Percentiles rank a stretch among this genome's conserved stretches.
These are phyloP conservation scores for Talaromyces sp. DNA, from an alignment of 2,329 filamentous ascomycete genomes.

Conservation along the genomic window DNA sequence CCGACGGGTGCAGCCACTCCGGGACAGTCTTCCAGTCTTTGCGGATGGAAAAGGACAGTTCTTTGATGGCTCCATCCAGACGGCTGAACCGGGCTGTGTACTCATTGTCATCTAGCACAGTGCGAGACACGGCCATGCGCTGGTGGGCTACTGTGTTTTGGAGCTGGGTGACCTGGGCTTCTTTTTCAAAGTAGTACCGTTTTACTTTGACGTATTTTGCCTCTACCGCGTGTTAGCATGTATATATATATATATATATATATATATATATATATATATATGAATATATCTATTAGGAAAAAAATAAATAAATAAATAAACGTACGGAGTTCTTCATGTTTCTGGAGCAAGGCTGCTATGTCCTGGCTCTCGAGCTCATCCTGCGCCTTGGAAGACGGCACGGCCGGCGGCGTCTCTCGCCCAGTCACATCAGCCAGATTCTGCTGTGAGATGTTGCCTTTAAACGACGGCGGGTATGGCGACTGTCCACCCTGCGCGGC, in stretches of 20 bases:
- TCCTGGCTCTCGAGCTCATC: constrained; percentile 37
- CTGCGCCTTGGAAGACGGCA: constrained; percentile 27
- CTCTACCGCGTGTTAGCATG: constrained; percentile 47
- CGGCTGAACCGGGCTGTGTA: constrained; percentile 85
- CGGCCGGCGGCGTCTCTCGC: constrained; percentile 41
- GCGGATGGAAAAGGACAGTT: constrained; percentile 90
- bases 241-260: neutral
- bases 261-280: no score
- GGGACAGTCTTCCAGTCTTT: constrained; percentile 88
- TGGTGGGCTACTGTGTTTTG: constrained; percentile 98
- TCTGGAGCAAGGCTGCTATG: constrained; percentile 38
- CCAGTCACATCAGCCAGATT: constrained; percentile 34
- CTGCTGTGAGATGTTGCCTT: constrained; percentile 21
- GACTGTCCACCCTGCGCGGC: constrained; percentile 2
- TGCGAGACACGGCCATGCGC: constrained; percentile 87
- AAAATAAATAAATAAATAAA: no score
- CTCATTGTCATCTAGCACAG: constrained; percentile 90
- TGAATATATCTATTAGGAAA: no score
- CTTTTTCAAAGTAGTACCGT: constrained; percentile 91
- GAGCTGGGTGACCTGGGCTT: constrained; percentile 81
- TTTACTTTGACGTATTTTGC: constrained; percentile 98
- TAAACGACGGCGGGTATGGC: constrained; percentile 17
- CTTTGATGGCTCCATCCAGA: constrained; percentile 88
- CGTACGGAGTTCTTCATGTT: constrained; percentile 44
- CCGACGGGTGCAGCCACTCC: constrained; percentile 69